phyloP scores from a whole-genome alignment of 495 filamentous ascomycete genomes.

The Hypoxylon crocopeplum region DNA sequence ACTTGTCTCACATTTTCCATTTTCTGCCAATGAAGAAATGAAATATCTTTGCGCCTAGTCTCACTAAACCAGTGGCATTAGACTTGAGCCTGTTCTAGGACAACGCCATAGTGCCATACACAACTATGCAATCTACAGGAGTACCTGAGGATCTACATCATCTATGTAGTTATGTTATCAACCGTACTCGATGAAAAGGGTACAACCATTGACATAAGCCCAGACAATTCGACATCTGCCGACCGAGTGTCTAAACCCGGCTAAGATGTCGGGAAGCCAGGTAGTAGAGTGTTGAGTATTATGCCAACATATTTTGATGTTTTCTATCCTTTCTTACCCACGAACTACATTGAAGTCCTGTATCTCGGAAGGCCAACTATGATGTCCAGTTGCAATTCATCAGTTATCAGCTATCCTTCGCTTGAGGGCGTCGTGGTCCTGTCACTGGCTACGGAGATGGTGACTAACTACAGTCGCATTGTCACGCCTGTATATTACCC shows the following conservation, averaged over 20 bases:
- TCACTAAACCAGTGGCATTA: no score
- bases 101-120: no score
- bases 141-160: no score
- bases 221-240: constrained; percentile 11
- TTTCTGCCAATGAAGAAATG: no score
- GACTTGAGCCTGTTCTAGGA: no score
- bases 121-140: no score
- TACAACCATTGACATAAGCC: neutral
- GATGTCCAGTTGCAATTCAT: constrained; percentile 13
- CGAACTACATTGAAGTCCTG: neutral
- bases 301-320: neutral
- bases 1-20: no score
- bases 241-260: constrained; percentile 6
- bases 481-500: constrained; percentile 23
- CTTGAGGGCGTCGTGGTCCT: constrained; percentile 4
- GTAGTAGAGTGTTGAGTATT: neutral
- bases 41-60: no score
- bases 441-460: constrained; percentile 6
- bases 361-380: neutral
- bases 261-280: constrained; percentile 10
- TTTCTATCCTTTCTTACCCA: neutral
- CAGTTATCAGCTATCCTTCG: neutral
- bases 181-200: neutral
- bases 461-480: constrained; percentile 21
- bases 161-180: no score